phyloP scores from a whole-genome alignment of 163 green algal species.

The Coccomyxa subellipsoidea region DNA sequence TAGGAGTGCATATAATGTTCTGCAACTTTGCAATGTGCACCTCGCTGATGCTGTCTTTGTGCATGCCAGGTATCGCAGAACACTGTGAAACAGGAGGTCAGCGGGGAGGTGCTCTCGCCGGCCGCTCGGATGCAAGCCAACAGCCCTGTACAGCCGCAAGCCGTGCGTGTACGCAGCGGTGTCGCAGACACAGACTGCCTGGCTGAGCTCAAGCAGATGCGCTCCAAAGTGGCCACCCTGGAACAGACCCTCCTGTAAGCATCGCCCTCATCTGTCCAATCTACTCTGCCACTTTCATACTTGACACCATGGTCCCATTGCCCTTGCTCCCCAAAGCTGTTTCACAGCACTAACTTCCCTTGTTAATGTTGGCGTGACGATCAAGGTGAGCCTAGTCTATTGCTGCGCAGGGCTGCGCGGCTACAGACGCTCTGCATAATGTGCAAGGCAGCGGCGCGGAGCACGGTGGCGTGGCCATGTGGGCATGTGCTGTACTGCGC shows the following conservation, averaged over 20 bases:
- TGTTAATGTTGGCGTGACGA: too few species aligned
- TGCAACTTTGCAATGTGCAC: too few species aligned
- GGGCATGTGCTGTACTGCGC: background rate
- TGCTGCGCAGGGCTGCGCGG: background rate
- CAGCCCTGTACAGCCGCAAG: background rate
- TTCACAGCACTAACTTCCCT: too few species aligned
- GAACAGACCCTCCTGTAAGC: background rate
- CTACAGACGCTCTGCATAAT: background rate
- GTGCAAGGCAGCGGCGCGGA: background rate
- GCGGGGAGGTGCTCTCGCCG: background rate
- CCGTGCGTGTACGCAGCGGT: background rate
- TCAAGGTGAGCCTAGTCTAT: too few species aligned
- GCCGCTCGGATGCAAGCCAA: background rate
- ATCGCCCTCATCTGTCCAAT: background rate
- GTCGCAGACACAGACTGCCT: background rate
- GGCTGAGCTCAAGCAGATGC: background rate
- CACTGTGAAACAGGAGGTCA: background rate
- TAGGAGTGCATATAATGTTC: too few species aligned
- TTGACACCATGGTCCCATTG: too few species aligned
- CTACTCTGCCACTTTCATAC: too few species aligned
- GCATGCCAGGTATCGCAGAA: background rate
- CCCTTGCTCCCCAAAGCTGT: too few species aligned
- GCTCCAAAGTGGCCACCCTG: background rate
- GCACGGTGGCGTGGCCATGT: background rate
- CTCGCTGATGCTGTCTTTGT: too few species aligned